These are phyloP conservation scores for Ogataea ganodermae DNA, from an alignment of 805 yeast genomes.

Conservation along the genomic window DNA sequence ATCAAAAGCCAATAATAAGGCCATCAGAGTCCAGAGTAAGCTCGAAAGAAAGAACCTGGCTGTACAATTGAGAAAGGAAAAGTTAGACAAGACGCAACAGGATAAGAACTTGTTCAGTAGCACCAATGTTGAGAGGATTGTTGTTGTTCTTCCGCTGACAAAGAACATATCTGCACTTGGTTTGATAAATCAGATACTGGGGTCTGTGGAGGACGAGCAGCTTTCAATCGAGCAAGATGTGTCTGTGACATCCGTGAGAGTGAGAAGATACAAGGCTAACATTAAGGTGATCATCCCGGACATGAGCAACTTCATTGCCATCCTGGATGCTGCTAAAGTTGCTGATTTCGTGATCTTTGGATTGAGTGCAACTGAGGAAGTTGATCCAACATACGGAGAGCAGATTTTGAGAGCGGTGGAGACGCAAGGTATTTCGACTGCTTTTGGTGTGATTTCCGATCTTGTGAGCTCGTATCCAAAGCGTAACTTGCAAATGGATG, in stretches of 20 bases:
- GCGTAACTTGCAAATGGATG: slow-evolving; percentile 74
- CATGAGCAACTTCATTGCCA: slow-evolving; percentile 59
- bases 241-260: slow-evolving; percentile 51
- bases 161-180: slow-evolving; percentile 61
- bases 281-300: slow-evolving; percentile 76
- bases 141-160: slow-evolving; percentile 80
- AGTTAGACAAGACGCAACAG: slow-evolving; percentile 60
- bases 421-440: slow-evolving; percentile 88
- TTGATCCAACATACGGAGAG: slow-evolving; percentile 79
- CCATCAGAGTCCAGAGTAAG: slow-evolving; percentile 43
- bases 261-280: slow-evolving; percentile 72
- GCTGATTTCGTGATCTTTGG: slow-evolving; percentile 90
- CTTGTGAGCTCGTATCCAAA: slow-evolving; percentile 66
- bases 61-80: slow-evolving; percentile 73
- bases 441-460: slow-evolving; percentile 77
- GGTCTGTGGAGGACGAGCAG: slow-evolving; percentile 37
- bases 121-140: slow-evolving; percentile 76
- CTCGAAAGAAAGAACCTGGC: slow-evolving; percentile 75
- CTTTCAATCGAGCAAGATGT: slow-evolving; percentile 41
- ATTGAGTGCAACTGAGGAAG: slow-evolving; percentile 84
- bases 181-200: slow-evolving; percentile 55
- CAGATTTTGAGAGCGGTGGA: slow-evolving; percentile 85
- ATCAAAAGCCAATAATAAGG: slow-evolving; percentile 39
- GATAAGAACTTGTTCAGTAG: slow-evolving; percentile 66
- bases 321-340: slow-evolving; percentile 83